Evolutionary conservation across 768 basidiomycete species (phyloP).

Genomic region (Leccinum rimulosum): DNA sequence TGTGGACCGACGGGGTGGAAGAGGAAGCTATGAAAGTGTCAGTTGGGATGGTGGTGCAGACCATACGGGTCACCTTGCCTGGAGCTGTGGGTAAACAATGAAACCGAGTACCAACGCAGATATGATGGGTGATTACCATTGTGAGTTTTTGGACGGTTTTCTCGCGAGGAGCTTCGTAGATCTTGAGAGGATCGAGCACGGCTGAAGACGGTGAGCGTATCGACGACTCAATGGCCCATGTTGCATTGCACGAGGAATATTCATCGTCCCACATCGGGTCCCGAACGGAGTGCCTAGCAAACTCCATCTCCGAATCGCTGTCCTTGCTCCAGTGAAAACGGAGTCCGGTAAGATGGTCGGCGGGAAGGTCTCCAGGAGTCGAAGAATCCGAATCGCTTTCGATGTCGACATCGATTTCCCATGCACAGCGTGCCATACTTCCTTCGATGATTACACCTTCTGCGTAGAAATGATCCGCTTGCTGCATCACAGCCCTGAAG

Average conservation of each 20-base stretch:
- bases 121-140: no score
- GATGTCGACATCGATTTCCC: constrained; percentile 69
- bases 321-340: constrained; percentile 63
- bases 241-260: constrained; percentile 48
- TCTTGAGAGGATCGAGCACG: constrained; percentile 36
- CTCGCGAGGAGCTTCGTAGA: constrained; percentile 42
- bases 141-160: no score
- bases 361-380: constrained; percentile 39
- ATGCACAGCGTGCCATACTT: constrained; percentile 73
- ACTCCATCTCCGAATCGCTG: constrained; percentile 36
- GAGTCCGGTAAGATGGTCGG: constrained; percentile 38
- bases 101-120: no score
- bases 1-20: no score
- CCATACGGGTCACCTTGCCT: no score
- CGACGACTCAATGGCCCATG: constrained; percentile 54
- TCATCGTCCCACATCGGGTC: constrained; percentile 34
- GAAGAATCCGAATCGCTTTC: constrained; percentile 63
- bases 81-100: no score
- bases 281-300: constrained; percentile 26
- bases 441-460: constrained; percentile 77
- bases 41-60: no score
- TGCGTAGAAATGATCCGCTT: constrained; percentile 65
- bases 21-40: no score
- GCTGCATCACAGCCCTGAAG: constrained; percentile 52
- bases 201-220: constrained; percentile 44